Conservation (phyloP, 179 eudicot genomes). For the Sideroxylon spinosum region DNA sequence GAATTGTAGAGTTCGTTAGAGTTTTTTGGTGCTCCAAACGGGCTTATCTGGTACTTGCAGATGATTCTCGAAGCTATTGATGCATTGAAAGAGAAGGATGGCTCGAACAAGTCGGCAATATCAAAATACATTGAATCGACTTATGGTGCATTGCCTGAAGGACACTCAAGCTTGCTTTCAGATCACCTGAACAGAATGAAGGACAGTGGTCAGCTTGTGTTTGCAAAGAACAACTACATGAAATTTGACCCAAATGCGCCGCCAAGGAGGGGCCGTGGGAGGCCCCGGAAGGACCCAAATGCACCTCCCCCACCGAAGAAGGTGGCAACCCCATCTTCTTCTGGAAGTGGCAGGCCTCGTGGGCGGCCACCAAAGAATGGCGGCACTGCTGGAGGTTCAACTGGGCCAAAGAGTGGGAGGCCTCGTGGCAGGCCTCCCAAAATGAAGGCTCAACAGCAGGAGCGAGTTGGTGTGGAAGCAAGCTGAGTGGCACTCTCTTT, state of each 20-base stretch:
- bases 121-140: constrained; percentile 60
- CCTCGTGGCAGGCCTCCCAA: constrained; percentile 41
- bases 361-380: constrained; percentile 26
- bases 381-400: not conserved
- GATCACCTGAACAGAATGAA: constrained; percentile 55
- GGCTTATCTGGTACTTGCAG: constrained; percentile 24
- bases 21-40: too few relatives aligned
- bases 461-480: constrained; percentile 24
- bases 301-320: constrained; percentile 31
- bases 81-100: constrained; percentile 49
- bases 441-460: constrained; percentile 26
- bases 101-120: constrained; percentile 62
- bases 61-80: constrained; percentile 67
- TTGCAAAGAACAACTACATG: constrained; percentile 67
- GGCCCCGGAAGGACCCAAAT: constrained; percentile 61
- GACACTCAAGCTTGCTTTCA: constrained; percentile 45
- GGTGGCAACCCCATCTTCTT: constrained; percentile 3
- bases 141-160: constrained; percentile 55
- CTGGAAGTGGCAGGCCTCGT: constrained; percentile 42
- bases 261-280: constrained; percentile 36
- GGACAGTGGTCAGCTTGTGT: constrained; percentile 51
- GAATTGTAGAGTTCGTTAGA: too few relatives aligned
- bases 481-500: not conserved
- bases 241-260: constrained; percentile 49
- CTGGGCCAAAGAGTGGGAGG: constrained; percentile 38